Evolutionary conservation across 352 stramenopile species (phyloP).

Genomic region (Thalassiosira hispida): DNA sequence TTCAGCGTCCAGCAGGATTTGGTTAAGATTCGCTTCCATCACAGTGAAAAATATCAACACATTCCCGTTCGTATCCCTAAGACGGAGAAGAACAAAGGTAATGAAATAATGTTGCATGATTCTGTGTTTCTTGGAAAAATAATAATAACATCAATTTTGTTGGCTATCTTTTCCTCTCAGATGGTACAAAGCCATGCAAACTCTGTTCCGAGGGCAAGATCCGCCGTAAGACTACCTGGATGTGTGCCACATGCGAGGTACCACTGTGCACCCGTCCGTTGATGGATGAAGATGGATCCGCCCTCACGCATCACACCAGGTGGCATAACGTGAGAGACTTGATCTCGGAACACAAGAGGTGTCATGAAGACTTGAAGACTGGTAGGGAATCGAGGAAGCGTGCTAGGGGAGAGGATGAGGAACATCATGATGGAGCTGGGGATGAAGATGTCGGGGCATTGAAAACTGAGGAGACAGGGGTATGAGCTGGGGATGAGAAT

Average conservation of each 20-base stretch:
- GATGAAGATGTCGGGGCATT: too few relatives aligned
- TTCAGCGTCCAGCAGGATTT: constrained; percentile 35
- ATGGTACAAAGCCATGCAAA: constrained; percentile 43
- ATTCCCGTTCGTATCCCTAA: constrained; percentile 39
- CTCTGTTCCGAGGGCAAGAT: constrained; percentile 40
- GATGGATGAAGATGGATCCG: constrained; percentile 9
- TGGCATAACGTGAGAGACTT: constrained; percentile 32
- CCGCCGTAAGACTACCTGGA: constrained; percentile 39
- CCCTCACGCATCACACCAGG: constrained; percentile 16
- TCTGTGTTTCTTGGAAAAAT: background rate
- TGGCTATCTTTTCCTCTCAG: background rate
- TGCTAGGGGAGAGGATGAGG: background rate
- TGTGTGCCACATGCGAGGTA: constrained; percentile 40
- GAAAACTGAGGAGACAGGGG: too few relatives aligned
- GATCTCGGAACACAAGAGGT: constrained; percentile 13
- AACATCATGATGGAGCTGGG: too few relatives aligned
- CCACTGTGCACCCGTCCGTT: constrained; percentile 29
- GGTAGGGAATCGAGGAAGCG: constrained; percentile 33
- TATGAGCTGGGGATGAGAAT: too few relatives aligned
- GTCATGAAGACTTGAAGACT: constrained; percentile 27
- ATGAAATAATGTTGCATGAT: background rate
- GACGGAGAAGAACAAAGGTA: constrained; percentile 39
- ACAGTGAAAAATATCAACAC: constrained; percentile 36
- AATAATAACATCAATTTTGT: too few relatives aligned
- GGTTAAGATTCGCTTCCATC: constrained; percentile 30